Percentiles rank a stretch among this genome's conserved stretches.
phyloP scores from a whole-genome alignment of 2,329 filamentous ascomycete genomes.

The Ophiostoma pallidulum region DNA sequence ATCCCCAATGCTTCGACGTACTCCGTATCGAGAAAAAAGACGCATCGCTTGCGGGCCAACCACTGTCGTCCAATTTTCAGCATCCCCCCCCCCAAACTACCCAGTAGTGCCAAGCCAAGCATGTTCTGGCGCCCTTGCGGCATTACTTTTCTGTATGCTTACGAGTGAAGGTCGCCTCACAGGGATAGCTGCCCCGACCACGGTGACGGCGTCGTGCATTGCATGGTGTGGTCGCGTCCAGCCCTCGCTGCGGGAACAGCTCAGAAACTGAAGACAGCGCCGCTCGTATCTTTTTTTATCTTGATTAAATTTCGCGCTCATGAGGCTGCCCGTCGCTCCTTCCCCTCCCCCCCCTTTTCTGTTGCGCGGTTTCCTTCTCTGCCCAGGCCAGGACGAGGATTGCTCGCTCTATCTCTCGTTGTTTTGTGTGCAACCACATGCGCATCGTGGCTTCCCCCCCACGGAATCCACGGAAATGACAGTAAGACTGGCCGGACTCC shows the following conservation, averaged over 20 bases:
- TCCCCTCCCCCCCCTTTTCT: background rate
- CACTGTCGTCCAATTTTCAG: background rate
- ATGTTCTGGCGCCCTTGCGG: background rate
- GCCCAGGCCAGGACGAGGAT: slow-evolving; percentile 2
- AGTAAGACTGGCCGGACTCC: background rate
- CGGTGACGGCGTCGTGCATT: slow-evolving; percentile 1
- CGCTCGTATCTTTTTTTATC: no score
- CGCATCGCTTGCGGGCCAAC: slow-evolving; percentile 6
- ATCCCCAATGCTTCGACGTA: background rate
- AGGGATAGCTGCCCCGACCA: background rate
- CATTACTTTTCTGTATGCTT: slow-evolving; percentile 7
- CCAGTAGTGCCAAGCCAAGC: background rate
- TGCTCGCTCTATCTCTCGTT: slow-evolving; percentile 9
- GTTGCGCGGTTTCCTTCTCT: slow-evolving; percentile 3
- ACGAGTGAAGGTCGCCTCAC: background rate
- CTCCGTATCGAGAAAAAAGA: slow-evolving; percentile 1
- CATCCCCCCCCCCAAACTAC: background rate
- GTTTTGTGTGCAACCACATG: slow-evolving; percentile 3
- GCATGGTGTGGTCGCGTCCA: no score
- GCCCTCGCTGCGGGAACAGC: no score
- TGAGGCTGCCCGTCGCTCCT: background rate
- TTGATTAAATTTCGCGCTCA: no score
- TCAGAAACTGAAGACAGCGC: no score
- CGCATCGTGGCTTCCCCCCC: no score
- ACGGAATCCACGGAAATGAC: slow-evolving; percentile 1